phyloP scores from a whole-genome alignment of 345 rosid genomes.

The Hirschfeldia incana region DNA sequence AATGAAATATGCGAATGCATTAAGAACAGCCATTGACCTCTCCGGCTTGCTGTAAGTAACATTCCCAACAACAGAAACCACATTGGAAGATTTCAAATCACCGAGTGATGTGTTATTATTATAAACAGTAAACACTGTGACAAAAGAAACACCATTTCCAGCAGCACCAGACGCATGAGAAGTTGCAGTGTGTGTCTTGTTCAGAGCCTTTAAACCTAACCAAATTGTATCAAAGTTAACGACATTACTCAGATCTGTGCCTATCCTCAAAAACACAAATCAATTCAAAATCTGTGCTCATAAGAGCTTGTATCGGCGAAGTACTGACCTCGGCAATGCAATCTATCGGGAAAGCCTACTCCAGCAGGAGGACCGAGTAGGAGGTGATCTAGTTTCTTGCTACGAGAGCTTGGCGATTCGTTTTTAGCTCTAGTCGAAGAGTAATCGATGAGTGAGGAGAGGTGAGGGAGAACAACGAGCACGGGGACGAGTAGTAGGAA shows the following conservation, averaged over 20 bases:
- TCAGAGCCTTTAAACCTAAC: conserved; percentile 73
- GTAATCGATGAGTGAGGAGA: conserved; percentile 58
- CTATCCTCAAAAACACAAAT: background rate
- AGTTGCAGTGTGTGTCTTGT: conserved; percentile 48
- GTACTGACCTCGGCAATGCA: conserved; percentile 72
- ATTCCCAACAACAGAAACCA: conserved; percentile 75
- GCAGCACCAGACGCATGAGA: conserved; percentile 35
- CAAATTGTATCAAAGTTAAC: too few species aligned
- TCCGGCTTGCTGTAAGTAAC: conserved; percentile 64
- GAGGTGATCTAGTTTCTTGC: conserved; percentile 65
- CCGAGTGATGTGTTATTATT: conserved; percentile 52
- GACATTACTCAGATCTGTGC: background rate
- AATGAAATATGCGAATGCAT: conserved; percentile 68
- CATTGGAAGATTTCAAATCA: conserved; percentile 45
- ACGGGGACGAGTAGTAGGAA: conserved; percentile 57
- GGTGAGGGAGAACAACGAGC: conserved; percentile 57
- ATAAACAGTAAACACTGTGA: conserved; percentile 75
- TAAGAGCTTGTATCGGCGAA: background rate
- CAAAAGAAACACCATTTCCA: conserved; percentile 56
- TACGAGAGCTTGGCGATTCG: conserved; percentile 38
- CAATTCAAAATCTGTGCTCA: background rate
- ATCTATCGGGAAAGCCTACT: conserved; percentile 72
- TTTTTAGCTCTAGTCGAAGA: conserved; percentile 38
- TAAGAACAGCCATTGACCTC: conserved; percentile 70
- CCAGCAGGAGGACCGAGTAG: conserved; percentile 78